Evolutionary conservation across 75 land plant species (phyloP).

Genomic region (Cupressus sempervirens): DNA sequence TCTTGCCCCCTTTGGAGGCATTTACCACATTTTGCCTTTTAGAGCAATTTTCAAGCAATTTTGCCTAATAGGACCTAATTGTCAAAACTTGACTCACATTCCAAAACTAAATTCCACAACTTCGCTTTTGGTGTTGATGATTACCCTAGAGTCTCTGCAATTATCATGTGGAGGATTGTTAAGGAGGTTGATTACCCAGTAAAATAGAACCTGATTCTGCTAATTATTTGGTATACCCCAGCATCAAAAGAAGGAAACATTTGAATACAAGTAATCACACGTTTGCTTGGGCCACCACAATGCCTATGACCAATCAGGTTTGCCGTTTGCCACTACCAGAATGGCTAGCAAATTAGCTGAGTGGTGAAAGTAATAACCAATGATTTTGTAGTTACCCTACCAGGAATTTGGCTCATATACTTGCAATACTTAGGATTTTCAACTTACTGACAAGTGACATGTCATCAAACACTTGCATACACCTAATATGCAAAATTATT

Average conservation of each 20-base stretch:
- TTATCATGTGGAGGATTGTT: background rate
- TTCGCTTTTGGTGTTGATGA: too few relatives aligned
- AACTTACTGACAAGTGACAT: too few relatives aligned
- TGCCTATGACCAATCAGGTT: background rate
- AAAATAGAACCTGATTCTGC: background rate
- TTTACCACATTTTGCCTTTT: too few relatives aligned
- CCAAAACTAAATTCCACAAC: too few relatives aligned
- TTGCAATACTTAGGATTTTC: too few relatives aligned
- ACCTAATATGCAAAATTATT: too few relatives aligned
- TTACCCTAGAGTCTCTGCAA: background rate
- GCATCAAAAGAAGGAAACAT: background rate
- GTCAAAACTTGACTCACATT: too few relatives aligned
- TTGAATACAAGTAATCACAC: background rate
- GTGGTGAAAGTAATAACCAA: background rate
- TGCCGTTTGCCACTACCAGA: background rate
- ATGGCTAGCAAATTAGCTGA: background rate
- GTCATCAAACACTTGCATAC: too few relatives aligned
- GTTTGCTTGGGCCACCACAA: background rate
- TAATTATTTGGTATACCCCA: background rate
- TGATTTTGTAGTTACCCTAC: background rate
- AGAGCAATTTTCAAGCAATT: too few relatives aligned
- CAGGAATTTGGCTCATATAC: too few relatives aligned
- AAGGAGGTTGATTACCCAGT: background rate
- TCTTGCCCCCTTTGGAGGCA: too few relatives aligned
- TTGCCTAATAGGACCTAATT: too few relatives aligned